Conservation (phyloP, 1,284 basidiomycete species). For the Xerocomus amazonicus region DNA sequence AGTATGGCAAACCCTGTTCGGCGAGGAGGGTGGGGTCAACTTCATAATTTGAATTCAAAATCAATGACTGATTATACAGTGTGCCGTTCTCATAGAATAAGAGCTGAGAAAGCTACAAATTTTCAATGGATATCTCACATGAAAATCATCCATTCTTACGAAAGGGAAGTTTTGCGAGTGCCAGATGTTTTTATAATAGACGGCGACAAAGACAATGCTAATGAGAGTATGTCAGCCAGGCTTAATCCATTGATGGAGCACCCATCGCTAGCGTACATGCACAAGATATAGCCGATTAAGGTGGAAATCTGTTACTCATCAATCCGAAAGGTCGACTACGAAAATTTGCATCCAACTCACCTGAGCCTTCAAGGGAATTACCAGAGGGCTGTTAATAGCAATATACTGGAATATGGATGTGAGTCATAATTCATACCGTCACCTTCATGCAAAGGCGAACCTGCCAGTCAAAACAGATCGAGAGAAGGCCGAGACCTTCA, state of each 20-base stretch:
- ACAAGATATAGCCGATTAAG: conserved; percentile 42
- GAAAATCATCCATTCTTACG: conserved; percentile 23
- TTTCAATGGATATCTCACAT: not conserved
- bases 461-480: conserved; percentile 58
- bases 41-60: conserved; percentile 46
- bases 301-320: conserved; percentile 34
- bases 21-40: conserved; percentile 44
- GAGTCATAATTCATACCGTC: not conserved
- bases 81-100: conserved; percentile 52
- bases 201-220: conserved; percentile 41
- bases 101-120: conserved; percentile 40
- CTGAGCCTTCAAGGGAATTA: conserved; percentile 43
- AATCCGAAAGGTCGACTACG: not conserved
- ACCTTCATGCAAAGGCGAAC: conserved; percentile 10
- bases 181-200: conserved; percentile 49
- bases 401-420: conserved; percentile 38
- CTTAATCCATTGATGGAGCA: not conserved
- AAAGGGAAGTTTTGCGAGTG: conserved; percentile 48
- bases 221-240: conserved; percentile 5
- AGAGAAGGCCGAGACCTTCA: conserved; percentile 50
- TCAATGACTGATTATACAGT: conserved; percentile 43
- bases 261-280: conserved; percentile 36
- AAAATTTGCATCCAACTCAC: conserved; percentile 11
- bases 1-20: conserved; percentile 40
- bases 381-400: conserved; percentile 40